phyloP scores from a whole-genome alignment of 2,329 filamentous ascomycete genomes.

The Alternaria atra region DNA sequence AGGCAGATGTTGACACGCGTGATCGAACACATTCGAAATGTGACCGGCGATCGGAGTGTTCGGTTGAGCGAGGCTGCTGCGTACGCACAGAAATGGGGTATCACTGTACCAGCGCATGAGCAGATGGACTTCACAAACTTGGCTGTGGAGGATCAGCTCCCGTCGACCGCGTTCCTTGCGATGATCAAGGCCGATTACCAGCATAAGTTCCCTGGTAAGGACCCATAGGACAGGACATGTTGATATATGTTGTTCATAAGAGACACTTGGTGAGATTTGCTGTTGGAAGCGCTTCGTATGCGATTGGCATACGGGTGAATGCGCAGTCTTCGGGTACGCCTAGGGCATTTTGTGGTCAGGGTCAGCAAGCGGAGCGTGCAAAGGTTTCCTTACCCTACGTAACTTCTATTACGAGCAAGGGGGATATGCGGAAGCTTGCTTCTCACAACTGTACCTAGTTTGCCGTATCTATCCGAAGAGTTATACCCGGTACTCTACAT shows the following conservation, averaged over 20 bases:
- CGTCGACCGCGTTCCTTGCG: neutral
- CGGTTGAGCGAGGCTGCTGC: constrained; percentile 10
- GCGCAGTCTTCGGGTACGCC: neutral
- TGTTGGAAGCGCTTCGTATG: neutral
- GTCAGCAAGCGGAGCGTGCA: neutral
- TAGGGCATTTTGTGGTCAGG: neutral
- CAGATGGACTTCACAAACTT: constrained; percentile 5
- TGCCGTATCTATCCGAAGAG: too few relatives aligned
- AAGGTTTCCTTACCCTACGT: neutral
- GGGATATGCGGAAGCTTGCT: too few relatives aligned
- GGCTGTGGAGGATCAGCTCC: constrained; percentile 2
- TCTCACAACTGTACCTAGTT: too few relatives aligned
- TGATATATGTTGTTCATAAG: neutral
- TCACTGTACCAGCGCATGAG: constrained; percentile 1
- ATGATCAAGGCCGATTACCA: neutral
- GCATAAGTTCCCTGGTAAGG: neutral
- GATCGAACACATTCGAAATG: constrained; percentile 10
- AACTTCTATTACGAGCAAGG: too few relatives aligned
- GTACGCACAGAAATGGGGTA: constrained; percentile 1
- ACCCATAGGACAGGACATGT: neutral
- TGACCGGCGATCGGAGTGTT: constrained; percentile 5
- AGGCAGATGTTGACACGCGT: constrained; percentile 12
- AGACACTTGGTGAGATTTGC: neutral
- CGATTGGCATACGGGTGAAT: neutral
- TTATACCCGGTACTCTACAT: too few relatives aligned